These are phyloP conservation scores for Athelia sp. DNA, from an alignment of 1,284 basidiomycete genomes.

Conservation along the genomic window DNA sequence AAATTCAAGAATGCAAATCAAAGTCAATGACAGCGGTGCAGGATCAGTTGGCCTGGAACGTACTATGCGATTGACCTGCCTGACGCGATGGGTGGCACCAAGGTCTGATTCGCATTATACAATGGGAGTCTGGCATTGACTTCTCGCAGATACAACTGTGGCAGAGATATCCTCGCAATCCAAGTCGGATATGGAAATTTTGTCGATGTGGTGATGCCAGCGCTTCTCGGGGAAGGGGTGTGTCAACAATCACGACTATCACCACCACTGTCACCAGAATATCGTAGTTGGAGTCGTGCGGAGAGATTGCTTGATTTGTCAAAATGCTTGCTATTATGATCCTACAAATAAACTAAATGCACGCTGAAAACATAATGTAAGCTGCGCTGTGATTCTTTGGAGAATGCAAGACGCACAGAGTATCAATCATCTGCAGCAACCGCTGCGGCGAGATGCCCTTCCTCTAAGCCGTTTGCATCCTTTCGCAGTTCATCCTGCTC, in stretches of 20 bases:
- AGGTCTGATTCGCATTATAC: not conserved
- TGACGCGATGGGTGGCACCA: not conserved
- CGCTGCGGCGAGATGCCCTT: not conserved
- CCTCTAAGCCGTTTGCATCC: conserved; percentile 25
- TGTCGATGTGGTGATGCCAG: not conserved
- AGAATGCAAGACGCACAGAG: not conserved
- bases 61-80: not conserved
- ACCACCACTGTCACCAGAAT: not conserved
- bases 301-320: too few species aligned
- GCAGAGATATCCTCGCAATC: not conserved
- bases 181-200: not conserved
- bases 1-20: not conserved
- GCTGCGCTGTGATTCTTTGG: not conserved
- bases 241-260: not conserved
- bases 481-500: conserved; percentile 28
- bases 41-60: not conserved
- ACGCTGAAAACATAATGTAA: not conserved
- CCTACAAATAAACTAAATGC: not conserved
- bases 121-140: not conserved
- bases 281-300: not conserved
- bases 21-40: not conserved
- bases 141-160: not conserved
- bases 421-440: not conserved
- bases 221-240: not conserved
- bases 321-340: not conserved